Evolutionary conservation across 73 alveolate species (phyloP).

Genomic region (Paramecium caudatum): DNA sequence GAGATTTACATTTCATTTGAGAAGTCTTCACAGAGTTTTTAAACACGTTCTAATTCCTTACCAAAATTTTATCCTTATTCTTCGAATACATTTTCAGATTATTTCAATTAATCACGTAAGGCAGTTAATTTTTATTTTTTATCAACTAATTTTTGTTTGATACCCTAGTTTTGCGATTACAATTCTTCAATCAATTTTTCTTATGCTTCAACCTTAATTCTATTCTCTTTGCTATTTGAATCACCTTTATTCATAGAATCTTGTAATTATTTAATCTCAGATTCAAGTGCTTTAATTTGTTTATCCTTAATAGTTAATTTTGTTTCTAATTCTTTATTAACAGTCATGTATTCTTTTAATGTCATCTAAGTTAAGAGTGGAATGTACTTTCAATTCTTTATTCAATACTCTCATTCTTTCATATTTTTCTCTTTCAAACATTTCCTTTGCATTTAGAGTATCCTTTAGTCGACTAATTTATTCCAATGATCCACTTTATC

Average conservation of each 20-base stretch:
- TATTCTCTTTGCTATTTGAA: neutral
- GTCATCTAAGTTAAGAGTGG: constrained; percentile 6
- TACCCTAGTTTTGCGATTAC: neutral
- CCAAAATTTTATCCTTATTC: constrained; percentile 62
- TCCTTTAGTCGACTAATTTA: constrained; percentile 61
- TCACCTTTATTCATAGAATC: constrained; percentile 11
- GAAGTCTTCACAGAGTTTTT: constrained; percentile 60
- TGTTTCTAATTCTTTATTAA: constrained; percentile 48
- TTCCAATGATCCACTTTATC: constrained; percentile 61
- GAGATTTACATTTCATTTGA: constrained; percentile 59
- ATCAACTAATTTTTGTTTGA: constrained; percentile 20
- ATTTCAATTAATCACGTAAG: constrained; percentile 21
- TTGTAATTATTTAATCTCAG: neutral
- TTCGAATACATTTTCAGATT: constrained; percentile 28
- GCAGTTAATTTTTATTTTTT: constrained; percentile 38
- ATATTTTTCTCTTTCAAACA: constrained; percentile 66
- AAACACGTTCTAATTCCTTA: constrained; percentile 57
- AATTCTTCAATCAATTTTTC: constrained; percentile 57
- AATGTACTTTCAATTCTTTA: constrained; percentile 39
- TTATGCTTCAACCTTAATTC: neutral
- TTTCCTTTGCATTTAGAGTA: constrained; percentile 52
- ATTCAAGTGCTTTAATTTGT: constrained; percentile 21
- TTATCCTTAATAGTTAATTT: constrained; percentile 13
- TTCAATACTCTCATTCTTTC: constrained; percentile 51
- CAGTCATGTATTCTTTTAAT: constrained; percentile 49